These are phyloP conservation scores for Hapsidospora chrysogenum DNA, from an alignment of 495 filamentous ascomycete genomes.

Conservation along the genomic window DNA sequence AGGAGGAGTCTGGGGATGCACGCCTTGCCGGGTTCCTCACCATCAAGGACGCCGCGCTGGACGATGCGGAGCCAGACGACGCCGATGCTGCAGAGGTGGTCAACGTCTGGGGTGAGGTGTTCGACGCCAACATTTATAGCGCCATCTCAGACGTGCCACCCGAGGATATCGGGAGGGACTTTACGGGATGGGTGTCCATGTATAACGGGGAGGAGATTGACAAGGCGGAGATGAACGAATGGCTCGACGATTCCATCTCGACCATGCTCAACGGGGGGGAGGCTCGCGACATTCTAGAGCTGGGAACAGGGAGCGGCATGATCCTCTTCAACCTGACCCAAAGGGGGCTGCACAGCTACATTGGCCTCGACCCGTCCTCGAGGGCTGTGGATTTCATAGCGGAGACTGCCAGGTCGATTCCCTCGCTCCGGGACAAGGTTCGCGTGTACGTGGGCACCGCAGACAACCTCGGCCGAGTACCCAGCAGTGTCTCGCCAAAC, in stretches of 20 bases:
- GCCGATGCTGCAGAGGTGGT: too few relatives aligned
- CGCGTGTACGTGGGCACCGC: slow-evolving; percentile 1
- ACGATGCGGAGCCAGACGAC: too few relatives aligned
- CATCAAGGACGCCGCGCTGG: too few relatives aligned
- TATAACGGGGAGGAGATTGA: slow-evolving; percentile 5
- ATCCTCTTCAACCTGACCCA: slow-evolving; percentile 8
- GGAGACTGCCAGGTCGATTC: slow-evolving; percentile 1
- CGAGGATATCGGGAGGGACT: slow-evolving; percentile 4
- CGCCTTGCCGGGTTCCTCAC: too few relatives aligned
- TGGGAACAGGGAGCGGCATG: slow-evolving; percentile 9
- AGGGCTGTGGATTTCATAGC: slow-evolving; percentile 2
- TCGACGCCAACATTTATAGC: too few relatives aligned
- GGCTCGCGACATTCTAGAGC: slow-evolving; percentile 6
- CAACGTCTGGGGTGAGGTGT: too few relatives aligned
- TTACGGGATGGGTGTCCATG: slow-evolving; percentile 6
- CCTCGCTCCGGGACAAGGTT: not conserved
- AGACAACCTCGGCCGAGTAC: not conserved
- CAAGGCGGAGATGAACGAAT: slow-evolving; percentile 5
- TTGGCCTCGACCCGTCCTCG: slow-evolving; percentile 7
- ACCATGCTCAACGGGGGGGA: slow-evolving; percentile 4
- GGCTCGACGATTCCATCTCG: slow-evolving; percentile 5
- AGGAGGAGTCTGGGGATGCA: too few relatives aligned
- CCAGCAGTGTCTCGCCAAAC: not conserved
- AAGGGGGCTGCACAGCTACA: slow-evolving; percentile 6
- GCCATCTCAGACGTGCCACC: too few relatives aligned